Evolutionary conservation across 2,329 filamentous ascomycete genomes (phyloP).

Genomic region (Penicillium sp.): DNA sequence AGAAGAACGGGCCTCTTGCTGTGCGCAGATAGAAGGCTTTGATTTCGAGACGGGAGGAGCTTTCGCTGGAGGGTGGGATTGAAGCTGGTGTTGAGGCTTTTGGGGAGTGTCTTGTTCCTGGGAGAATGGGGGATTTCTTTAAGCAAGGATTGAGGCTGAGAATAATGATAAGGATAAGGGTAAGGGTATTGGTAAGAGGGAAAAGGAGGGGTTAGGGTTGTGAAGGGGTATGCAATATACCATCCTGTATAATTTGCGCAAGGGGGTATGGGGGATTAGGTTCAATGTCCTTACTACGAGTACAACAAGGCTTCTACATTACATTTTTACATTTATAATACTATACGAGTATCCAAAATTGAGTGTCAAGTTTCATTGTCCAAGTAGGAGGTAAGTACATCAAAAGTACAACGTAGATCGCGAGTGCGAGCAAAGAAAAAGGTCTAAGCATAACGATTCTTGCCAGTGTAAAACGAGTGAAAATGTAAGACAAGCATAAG

Average conservation of each 20-base stretch:
- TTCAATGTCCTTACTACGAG: not conserved
- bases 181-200: not conserved
- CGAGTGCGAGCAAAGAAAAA: not conserved
- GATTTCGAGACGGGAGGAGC: too few relatives aligned
- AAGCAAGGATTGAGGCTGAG: not conserved
- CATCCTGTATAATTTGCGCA: not conserved
- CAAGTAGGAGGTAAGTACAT: constrained; percentile 1
- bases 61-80: too few relatives aligned
- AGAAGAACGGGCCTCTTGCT: too few relatives aligned
- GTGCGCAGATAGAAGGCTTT: too few relatives aligned
- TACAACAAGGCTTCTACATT: not conserved
- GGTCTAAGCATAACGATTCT: not conserved
- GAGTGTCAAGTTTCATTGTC: not conserved
- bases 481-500: not conserved
- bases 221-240: not conserved
- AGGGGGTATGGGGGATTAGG: not conserved
- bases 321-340: not conserved
- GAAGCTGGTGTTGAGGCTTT: too few relatives aligned
- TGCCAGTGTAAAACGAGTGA: not conserved
- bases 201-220: not conserved
- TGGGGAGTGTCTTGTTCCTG: too few relatives aligned
- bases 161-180: not conserved
- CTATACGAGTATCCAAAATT: not conserved
- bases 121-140: not conserved
- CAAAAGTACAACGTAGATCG: not conserved